Evolutionary conservation across 768 basidiomycete genomes (phyloP), one percentile per base, ranked within the genome.

Genomic region (Cantharellus anzutake): DNA sequence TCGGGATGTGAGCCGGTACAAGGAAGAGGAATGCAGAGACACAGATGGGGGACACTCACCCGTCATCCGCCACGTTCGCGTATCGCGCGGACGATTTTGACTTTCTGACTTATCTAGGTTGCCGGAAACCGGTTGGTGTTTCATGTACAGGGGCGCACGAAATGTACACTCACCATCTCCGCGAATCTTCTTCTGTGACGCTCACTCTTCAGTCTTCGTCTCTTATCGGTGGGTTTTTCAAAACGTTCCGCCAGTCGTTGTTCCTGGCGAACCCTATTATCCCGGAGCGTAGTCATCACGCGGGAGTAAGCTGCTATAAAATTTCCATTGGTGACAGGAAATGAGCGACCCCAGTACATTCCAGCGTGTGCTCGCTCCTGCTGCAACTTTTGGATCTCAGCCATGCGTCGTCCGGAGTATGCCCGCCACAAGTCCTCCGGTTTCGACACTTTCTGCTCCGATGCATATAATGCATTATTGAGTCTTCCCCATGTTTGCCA

Each of bases 141-240:
- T 29, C 29, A 48, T 48, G 44, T 48, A 29, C 11, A 11, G 11
- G 11, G 44, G 44, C 44, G 29, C 44, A 11, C 44, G 29, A 29
- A 48, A 48, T 37, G 38, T 1, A 41, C 5, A 62, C 80, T 64
- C 71, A 80, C 87, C 77, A 86, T 83, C 65, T 86, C 74, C 55
- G 86, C 82, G 70, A 90, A 91, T 61, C 76, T 79, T 66, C 75
- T 81, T 68, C 84, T 77, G 84, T 86, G 89, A 64, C 86, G 77
- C 70, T 84, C 76, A 66, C 86, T 88, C 56, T 73, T 73, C 66
- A 89, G 72, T 63, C 86, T 77, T 62, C 84, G 76, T 62, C 86
- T 79, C 69, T 86, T 88, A 61, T 75, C 78, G 41, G 88, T 86
- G 71, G 80, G 83, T 74, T 89, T 86, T 70, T 88, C 88, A 68